These are phyloP conservation scores for Teratosphaeria pseudoeucalypti DNA, from an alignment of 2,329 filamentous ascomycete species.

Conservation along the genomic window DNA sequence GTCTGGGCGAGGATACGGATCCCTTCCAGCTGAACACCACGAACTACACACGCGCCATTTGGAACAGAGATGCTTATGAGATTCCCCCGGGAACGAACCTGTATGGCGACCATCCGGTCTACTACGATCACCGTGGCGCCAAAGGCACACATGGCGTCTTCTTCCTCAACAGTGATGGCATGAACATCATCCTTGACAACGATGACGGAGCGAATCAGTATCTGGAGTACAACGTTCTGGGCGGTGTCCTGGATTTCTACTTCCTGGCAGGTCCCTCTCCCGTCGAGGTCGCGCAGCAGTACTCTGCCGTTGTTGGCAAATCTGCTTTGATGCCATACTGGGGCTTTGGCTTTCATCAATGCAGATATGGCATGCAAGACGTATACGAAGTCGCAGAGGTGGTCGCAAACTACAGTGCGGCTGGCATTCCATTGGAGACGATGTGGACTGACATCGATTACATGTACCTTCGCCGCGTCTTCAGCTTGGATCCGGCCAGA, in stretches of 20 bases:
- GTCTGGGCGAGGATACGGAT: slow-evolving; percentile 68
- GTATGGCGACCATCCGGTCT: slow-evolving; percentile 39
- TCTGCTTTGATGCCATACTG: slow-evolving; percentile 43
- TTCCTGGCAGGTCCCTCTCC: slow-evolving; percentile 41
- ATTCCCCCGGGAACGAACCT: slow-evolving; percentile 42
- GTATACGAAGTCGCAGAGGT: slow-evolving; percentile 57
- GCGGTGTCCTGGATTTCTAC: slow-evolving; percentile 60
- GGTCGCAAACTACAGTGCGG: slow-evolving; percentile 53
- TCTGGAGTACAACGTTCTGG: slow-evolving; percentile 69
- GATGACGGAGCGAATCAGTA: slow-evolving; percentile 47
- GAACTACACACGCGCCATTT: slow-evolving; percentile 49
- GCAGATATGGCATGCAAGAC: slow-evolving; percentile 42
- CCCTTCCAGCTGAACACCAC: slow-evolving; percentile 25
- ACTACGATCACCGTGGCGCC: slow-evolving; percentile 56
- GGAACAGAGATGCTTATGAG: slow-evolving; percentile 55
- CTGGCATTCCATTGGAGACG: slow-evolving; percentile 58
- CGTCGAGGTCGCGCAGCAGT: slow-evolving; percentile 38
- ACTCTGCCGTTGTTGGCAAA: slow-evolving; percentile 40
- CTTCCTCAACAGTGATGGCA: slow-evolving; percentile 60
- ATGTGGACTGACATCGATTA: slow-evolving; percentile 36
- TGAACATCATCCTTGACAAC: slow-evolving; percentile 66
- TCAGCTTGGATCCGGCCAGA: slow-evolving; percentile 54
- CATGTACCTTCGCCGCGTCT: slow-evolving; percentile 42
- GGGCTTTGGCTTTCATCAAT: slow-evolving; percentile 44
- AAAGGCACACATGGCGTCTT: slow-evolving; percentile 55